These are phyloP conservation scores for Pseudogymnoascus sp. DNA, from an alignment of 2,329 filamentous ascomycete genomes.

Conservation along the genomic window DNA sequence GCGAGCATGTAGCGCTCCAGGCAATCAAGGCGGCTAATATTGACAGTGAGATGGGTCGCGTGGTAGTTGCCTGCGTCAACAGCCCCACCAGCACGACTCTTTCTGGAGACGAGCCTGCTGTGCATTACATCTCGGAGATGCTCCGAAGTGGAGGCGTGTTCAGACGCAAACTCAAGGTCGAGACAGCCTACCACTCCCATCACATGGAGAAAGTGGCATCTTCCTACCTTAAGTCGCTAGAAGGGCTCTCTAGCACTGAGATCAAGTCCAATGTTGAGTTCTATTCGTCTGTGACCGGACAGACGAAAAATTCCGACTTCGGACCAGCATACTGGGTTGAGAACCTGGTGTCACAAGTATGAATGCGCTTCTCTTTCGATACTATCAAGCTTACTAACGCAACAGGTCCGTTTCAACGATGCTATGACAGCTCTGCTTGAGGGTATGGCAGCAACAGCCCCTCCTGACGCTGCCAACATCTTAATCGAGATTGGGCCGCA, in stretches of 20 bases:
- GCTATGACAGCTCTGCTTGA: slow-evolving; percentile 29
- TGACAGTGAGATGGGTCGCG: slow-evolving; percentile 11
- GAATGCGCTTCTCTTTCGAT: slow-evolving; percentile 27
- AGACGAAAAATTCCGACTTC: background rate
- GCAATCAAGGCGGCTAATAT: background rate
- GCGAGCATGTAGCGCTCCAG: slow-evolving; percentile 15
- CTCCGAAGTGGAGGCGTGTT: slow-evolving; percentile 18
- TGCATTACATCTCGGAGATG: slow-evolving; percentile 12
- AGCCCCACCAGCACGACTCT: slow-evolving; percentile 22
- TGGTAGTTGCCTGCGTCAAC: slow-evolving; percentile 30
- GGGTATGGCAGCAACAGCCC: background rate
- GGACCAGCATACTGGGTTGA: slow-evolving; percentile 36
- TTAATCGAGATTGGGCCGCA: slow-evolving; percentile 29
- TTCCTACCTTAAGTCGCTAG: slow-evolving; percentile 21
- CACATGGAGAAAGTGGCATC: slow-evolving; percentile 29
- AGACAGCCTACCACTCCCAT: slow-evolving; percentile 27
- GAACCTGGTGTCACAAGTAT: slow-evolving; percentile 38
- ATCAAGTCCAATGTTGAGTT: background rate
- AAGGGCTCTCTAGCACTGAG: background rate
- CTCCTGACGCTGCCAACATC: slow-evolving; percentile 1
- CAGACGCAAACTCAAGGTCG: slow-evolving; percentile 15
- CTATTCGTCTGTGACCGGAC: background rate
- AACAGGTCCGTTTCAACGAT: slow-evolving; percentile 37
- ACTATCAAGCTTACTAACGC: slow-evolving; percentile 14
- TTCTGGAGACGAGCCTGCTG: slow-evolving; percentile 16